Evolutionary conservation across 805 yeast genomes (phyloP), one percentile per base, ranked within the genome.

Genomic region (Kodamaea jinghongensis): DNA sequence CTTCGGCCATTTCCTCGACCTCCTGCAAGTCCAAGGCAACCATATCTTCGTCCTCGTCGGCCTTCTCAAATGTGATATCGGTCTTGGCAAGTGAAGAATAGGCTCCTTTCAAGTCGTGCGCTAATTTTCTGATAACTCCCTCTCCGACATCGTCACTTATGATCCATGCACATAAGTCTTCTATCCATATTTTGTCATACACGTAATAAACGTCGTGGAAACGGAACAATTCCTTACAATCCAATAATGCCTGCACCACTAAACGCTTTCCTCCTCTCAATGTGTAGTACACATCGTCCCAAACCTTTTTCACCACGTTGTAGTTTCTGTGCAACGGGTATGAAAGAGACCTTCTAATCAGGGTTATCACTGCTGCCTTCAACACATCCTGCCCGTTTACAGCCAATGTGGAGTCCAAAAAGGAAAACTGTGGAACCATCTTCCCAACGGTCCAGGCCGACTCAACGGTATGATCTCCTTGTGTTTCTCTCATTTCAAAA

Each of bases 371-470:
- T 0, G 81, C 54, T 0, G 81, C 77, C 36, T 65, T 67, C 27
- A 91, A 67, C 22, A 76, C 53, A 15, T 48, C 48, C 37, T 50
- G 59, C 10, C 33, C 13, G 47, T 58, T 13, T 2, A 63, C 47
- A 1, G 74, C 55, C 17, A 84, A 48, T 47, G 74, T 78, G 11
- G 76, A 63, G 56, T 89, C 98, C 23, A 93, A 63, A 48, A 73
- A 79, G 6, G 89, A 58, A 28, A 91, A 61, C 51, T 87, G 93
- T 1, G 98, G 96, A 0, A 81, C 66, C 15, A 93, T 51, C 49
- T 84, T 89, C 1, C 99, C 99, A 4, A 93, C 75, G 0, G 91
- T 81, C 99, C 99, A 93, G 0, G 95, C 87, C 42, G 95, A 84
- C 60, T 93, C 99, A 4, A 86, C 79, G 12, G 79, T 87, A 38